Conservation (phyloP, 805 yeast species). For the Metschnikowia aberdeeniae region DNA sequence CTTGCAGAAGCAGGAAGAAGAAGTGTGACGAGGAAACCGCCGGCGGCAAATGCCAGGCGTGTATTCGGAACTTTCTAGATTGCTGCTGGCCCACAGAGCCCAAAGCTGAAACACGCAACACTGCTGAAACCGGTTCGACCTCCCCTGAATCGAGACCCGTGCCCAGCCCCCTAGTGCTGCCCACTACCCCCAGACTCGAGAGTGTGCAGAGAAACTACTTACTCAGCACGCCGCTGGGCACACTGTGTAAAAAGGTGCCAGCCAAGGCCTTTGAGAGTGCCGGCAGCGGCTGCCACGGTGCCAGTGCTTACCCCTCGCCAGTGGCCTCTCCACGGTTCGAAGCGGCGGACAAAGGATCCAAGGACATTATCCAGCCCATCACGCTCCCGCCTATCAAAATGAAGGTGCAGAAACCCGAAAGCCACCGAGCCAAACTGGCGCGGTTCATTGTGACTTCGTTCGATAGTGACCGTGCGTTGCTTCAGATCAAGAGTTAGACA, state of each 20-base stretch:
- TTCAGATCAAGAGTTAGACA: slow-evolving; percentile 9
- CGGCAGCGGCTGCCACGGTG: slow-evolving; percentile 10
- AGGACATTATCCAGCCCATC: slow-evolving; percentile 6
- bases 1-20: slow-evolving; percentile 61
- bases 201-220: too few species aligned
- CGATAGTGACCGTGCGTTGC: slow-evolving; percentile 26
- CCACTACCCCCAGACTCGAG: neutral
- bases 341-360: slow-evolving; percentile 6
- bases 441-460: slow-evolving; percentile 35
- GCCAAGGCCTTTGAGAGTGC: too few species aligned
- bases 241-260: too few species aligned
- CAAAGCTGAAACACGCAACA: neutral
- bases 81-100: slow-evolving; percentile 37
- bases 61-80: slow-evolving; percentile 41
- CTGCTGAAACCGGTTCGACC: slow-evolving; percentile 1
- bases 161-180: neutral
- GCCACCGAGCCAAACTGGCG: neutral
- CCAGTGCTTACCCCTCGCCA: slow-evolving; percentile 32
- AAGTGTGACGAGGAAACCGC: slow-evolving; percentile 51
- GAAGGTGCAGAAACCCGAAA: slow-evolving; percentile 14
- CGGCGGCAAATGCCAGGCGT: slow-evolving; percentile 43
- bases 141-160: too few species aligned
- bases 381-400: slow-evolving; percentile 12
- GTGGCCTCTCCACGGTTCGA: slow-evolving; percentile 24
- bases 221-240: too few species aligned